Evolutionary conservation across 495 filamentous ascomycete species (phyloP), one percentile per base, ranked within the genome.

Genomic region (Penicillium mononematosum): DNA sequence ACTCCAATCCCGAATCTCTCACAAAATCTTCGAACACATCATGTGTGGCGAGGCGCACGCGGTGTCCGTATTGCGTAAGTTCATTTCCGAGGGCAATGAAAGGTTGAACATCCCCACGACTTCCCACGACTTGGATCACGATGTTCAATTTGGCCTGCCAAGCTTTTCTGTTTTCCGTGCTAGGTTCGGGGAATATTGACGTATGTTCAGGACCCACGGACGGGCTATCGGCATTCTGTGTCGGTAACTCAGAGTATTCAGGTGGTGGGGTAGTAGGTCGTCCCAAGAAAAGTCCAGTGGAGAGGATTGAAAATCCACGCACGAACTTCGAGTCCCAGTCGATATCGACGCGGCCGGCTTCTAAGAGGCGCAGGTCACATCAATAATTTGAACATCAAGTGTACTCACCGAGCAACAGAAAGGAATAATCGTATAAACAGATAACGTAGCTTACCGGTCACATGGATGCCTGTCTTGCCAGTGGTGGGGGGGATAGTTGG

Each of bases 1-100:
- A 68, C 46, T 48, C 45, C 16, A 48, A n/a, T 9, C 45, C 45
- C 3, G 45, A 25, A 4, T 19, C 29, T 3, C 9, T 34, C n/a
- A 49, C 46, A 6, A 49, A 29, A n/a, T n/a, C 6, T 27, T 49
- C 46, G 9, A 49, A 45, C 43, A 45, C 24, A 24, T 45, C 43
- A 24, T 45, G 43, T 45, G 32, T 34, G 0, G 32, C 32, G 2
- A 34, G 32, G 10, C 32, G 32, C 32, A 34, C 32, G 11, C 32
- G 32, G 10, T 34, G 32, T 12, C 32, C 32, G 10, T 34, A 34
- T 14, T 10, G 32, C 32, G 10, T 14, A 12, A 34, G 32, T 34
- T 34, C 32, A 34, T 12, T 34, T 14, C 32, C 32, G 32, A 34
- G 32, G 32, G 32, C 32, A 31, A 31, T 31, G 29, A 31, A 31